Evolutionary conservation across 1,139 yeast species (phyloP), one percentile per base, ranked within the genome.

Genomic region (Pichia cactophila): DNA sequence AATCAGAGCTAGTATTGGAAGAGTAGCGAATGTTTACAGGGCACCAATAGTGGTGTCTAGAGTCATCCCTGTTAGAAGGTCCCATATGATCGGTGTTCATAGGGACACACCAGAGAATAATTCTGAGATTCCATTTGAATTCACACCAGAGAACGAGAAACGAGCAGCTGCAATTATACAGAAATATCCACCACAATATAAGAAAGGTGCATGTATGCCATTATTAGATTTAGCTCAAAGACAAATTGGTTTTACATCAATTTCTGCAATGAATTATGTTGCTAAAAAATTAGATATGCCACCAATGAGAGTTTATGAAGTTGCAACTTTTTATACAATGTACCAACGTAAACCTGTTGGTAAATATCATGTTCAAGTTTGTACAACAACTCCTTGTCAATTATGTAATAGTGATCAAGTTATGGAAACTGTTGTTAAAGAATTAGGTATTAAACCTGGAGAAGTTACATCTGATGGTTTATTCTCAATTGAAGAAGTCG

Each of bases 231-330:
- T 87, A 60, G 96, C 95, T 43, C 96, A 87, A 70, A 86, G 95
- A 64, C 96, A 87, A 69, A 74, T 75, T 52, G 96, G 96, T 0
- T 87, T 83, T 73, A 85, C 95, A 45, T 85, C 95, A 45, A 86
- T 88, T 58, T 77, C 90, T 29, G 96, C 89, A 55, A 86, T 92
- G 92, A 88, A 90, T 71, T 89, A 90, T 65, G 95, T 87, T 42
- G 96, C 95, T 53, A 80, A 83, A 69, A 64, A 84, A 63, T 76
- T 86, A 62, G 92, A 86, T 62, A 84, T 87, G 83, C 96, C 96
- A 33, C 95, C 95, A 56, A 87, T 87, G 96, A 80, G 96, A 72
- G 96, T 87, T 33, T 87, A 87, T 68, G 96, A 87, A 68, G 96
- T 87, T 54, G 96, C 96, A 41, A 85, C 95, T 45, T 87, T 87